Evolutionary conservation across 176 grass and related monocot species (phyloP).

Genomic region (Miscanthus lutarioriparius): DNA sequence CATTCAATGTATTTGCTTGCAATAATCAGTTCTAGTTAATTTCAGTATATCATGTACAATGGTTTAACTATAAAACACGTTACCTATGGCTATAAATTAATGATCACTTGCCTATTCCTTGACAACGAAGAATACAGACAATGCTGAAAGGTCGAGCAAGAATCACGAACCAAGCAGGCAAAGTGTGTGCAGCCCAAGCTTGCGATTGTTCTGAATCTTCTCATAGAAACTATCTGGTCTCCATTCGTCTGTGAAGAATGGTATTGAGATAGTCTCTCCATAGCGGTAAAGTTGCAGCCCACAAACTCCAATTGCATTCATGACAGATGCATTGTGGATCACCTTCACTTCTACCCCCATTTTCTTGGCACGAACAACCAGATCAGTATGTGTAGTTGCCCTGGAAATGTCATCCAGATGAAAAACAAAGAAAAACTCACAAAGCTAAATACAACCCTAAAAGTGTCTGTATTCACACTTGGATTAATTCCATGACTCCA

Average conservation of each 20-base stretch:
- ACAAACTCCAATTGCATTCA: conserved; percentile 89
- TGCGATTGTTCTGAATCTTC: conserved; percentile 82
- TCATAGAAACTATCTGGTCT: conserved; percentile 95
- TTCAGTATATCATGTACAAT: neutral
- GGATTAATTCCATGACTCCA: neutral
- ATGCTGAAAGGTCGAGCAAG: neutral
- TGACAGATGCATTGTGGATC: conserved; percentile 91
- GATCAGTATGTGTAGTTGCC: conserved; percentile 89
- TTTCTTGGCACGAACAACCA: conserved; percentile 86
- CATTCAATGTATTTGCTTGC: conserved; percentile 7
- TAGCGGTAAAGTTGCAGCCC: conserved; percentile 93
- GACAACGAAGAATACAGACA: neutral
- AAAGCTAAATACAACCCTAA: neutral
- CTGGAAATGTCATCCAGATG: conserved; percentile 41
- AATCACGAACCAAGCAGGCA: conserved; percentile 79
- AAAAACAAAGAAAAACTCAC: neutral
- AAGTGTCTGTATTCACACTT: neutral
- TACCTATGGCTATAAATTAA: neutral
- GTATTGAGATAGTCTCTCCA: conserved; percentile 91
- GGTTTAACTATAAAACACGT: neutral
- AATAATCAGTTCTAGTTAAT: conserved; percentile 6
- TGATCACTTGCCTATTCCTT: neutral
- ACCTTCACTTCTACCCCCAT: conserved; percentile 79
- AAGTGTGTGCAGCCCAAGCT: conserved; percentile 85
- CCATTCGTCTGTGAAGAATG: conserved; percentile 96